A percentile compares a stretch with the other conserved stretches of the same genome.
Conservation (phyloP, 139 green algal species). For the Trebouxia sp. region DNA sequence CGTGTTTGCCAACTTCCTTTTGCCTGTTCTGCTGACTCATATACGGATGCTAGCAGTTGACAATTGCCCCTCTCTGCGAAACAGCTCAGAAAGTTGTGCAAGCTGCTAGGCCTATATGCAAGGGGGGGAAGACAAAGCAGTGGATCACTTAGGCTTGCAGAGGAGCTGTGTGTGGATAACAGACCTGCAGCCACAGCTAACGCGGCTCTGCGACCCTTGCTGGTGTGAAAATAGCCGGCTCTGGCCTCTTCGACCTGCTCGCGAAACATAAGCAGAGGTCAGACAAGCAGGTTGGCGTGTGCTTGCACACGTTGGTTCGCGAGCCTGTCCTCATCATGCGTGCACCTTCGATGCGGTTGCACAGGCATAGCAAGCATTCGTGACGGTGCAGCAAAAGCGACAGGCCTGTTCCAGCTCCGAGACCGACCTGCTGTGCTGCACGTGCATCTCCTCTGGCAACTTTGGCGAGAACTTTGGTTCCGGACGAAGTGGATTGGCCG, state of each 20-base stretch:
- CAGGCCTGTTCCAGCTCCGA: too few species aligned
- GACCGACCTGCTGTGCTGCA: constrained; percentile 9
- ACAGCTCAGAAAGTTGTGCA: background rate
- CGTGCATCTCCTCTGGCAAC: constrained; percentile 16
- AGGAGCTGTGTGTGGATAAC: background rate
- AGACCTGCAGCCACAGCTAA: constrained; percentile 22
- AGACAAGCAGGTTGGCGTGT: background rate
- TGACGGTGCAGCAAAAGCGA: too few species aligned
- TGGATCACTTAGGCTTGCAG: background rate
- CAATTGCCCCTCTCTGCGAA: constrained; percentile 27
- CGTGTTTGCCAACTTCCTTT: constrained; percentile 14
- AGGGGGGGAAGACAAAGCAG: background rate
- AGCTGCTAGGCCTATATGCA: background rate
- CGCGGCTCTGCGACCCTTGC: background rate
- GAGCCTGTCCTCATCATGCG: background rate
- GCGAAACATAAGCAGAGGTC: background rate
- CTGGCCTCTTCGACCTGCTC: background rate
- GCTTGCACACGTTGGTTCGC: background rate
- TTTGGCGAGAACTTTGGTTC: constrained; percentile 5
- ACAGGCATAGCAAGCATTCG: too few species aligned
- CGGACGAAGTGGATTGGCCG: background rate
- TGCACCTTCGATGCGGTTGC: background rate
- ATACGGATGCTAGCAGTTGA: constrained; percentile 24
- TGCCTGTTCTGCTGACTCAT: constrained; percentile 10
- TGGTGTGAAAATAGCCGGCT: constrained; percentile 14